phyloP scores from a whole-genome alignment of 176 grass and related monocot genomes.

The Sorghum bicolor region DNA sequence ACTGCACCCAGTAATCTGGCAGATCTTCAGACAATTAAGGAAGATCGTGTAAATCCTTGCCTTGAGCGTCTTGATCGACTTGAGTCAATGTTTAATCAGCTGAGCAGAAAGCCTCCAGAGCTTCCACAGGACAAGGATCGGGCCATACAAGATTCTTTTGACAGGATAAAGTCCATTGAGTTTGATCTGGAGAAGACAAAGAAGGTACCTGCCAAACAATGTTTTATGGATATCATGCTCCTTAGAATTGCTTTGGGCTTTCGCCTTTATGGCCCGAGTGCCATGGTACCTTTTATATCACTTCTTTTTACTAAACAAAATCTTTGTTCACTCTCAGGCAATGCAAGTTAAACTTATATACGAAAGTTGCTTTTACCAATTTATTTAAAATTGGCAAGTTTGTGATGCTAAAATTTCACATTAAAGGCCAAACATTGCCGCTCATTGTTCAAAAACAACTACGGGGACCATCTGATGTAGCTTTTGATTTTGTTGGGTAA shows the following conservation, averaged over 20 bases:
- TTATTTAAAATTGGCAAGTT: neutral
- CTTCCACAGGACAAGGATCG: constrained; percentile 72
- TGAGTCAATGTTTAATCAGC: constrained; percentile 71
- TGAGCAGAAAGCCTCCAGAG: constrained; percentile 75
- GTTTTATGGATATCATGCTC: constrained; percentile 2
- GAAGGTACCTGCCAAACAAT: constrained; percentile 49
- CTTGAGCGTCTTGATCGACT: constrained; percentile 76
- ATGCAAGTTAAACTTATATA: neutral
- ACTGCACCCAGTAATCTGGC: constrained; percentile 22
- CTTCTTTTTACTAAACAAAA: neutral
- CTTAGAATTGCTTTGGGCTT: neutral
- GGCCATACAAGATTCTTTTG: constrained; percentile 82
- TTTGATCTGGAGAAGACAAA: constrained; percentile 98
- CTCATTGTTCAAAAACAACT: neutral
- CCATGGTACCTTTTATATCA: neutral
- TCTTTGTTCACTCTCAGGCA: neutral
- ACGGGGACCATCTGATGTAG: neutral
- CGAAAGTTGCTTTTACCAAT: neutral
- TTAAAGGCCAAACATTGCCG: neutral
- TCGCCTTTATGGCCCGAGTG: constrained; percentile 4
- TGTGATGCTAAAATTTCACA: neutral
- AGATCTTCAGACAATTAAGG: constrained; percentile 40
- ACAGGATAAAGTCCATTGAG: constrained; percentile 91
- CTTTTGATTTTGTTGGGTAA: constrained; percentile 15
- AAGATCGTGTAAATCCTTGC: constrained; percentile 58